Percentiles rank a stretch among this genome's conserved stretches.
Evolutionary conservation across 371 early-diverging fungal genomes (phyloP).

Genomic region (Actinomucor elegans): DNA sequence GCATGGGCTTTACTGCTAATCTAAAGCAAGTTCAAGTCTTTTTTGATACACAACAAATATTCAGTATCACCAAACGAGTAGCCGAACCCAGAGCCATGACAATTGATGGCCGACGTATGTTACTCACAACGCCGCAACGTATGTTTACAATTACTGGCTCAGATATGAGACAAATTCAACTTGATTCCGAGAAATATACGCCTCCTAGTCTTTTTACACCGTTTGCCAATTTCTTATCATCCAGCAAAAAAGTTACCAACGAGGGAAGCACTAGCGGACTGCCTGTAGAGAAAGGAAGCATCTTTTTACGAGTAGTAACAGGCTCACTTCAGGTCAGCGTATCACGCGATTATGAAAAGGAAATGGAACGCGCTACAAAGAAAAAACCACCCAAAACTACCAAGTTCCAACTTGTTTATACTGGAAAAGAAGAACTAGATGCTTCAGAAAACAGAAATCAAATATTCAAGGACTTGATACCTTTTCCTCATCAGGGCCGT

Average conservation of each 20-base stretch:
- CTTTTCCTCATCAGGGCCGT: constrained; percentile 78
- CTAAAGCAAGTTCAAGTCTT: constrained; percentile 66
- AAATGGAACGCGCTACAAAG: constrained; percentile 92
- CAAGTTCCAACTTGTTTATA: constrained; percentile 70
- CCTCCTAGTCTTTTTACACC: constrained; percentile 33
- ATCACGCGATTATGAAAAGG: constrained; percentile 53
- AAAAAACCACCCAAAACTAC: constrained; percentile 84
- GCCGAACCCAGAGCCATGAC: constrained; percentile 64
- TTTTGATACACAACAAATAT: constrained; percentile 60
- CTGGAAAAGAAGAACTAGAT: constrained; percentile 76
- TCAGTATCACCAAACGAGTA: constrained; percentile 65
- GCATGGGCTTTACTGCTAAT: constrained; percentile 82
- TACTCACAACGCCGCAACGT: constrained; percentile 63
- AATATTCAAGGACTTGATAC: constrained; percentile 73
- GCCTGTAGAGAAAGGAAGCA: constrained; percentile 51
- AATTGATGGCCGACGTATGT: constrained; percentile 47
- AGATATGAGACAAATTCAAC: constrained; percentile 65
- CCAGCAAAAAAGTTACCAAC: not conserved
- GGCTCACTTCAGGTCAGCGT: constrained; percentile 63
- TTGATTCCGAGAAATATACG: constrained; percentile 65
- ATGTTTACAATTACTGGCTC: constrained; percentile 69
- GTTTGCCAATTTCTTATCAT: constrained; percentile 24
- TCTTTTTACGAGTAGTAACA: constrained; percentile 75
- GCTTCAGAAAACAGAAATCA: constrained; percentile 55
- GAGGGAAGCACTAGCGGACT: constrained; percentile 19